A percentile compares a stretch with the other conserved stretches of the same genome.
phyloP scores from a whole-genome alignment of 2,329 filamentous ascomycete species.

The Uncinocarpus reesii region DNA sequence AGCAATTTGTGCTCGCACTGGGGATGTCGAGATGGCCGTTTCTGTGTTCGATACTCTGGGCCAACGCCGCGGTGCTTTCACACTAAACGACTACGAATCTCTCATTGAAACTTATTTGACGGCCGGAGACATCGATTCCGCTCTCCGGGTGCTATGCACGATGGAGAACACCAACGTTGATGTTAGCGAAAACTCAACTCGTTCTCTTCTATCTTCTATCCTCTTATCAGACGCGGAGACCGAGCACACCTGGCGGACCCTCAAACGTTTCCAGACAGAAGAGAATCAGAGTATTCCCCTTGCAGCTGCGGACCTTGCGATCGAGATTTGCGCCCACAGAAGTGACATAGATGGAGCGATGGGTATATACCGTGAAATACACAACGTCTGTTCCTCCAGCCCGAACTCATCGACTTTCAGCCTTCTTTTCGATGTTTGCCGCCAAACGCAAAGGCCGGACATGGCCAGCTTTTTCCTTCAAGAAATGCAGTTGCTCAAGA shows the following conservation, averaged over 20 bases:
- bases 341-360: slow-evolving; percentile 43
- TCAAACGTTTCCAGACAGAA: slow-evolving; percentile 45
- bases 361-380: slow-evolving; percentile 51
- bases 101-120: slow-evolving; percentile 60
- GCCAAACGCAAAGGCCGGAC: slow-evolving; percentile 38
- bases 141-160: slow-evolving; percentile 60
- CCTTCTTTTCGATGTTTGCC: slow-evolving; percentile 45
- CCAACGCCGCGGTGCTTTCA: slow-evolving; percentile 46
- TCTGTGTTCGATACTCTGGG: slow-evolving; percentile 59
- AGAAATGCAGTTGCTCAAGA: slow-evolving; percentile 49
- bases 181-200: slow-evolving; percentile 51
- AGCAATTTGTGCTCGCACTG: slow-evolving; percentile 57
- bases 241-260: slow-evolving; percentile 44
- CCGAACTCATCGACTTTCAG: slow-evolving; percentile 48
- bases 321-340: slow-evolving; percentile 42
- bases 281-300: slow-evolving; percentile 42
- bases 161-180: slow-evolving; percentile 57
- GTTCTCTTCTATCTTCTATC: slow-evolving; percentile 51
- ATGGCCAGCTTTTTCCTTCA: slow-evolving; percentile 52
- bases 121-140: slow-evolving; percentile 51
- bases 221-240: slow-evolving; percentile 37
- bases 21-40: slow-evolving; percentile 58
- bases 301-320: slow-evolving; percentile 38
- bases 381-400: slow-evolving; percentile 40
- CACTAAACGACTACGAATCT: slow-evolving; percentile 65